These are phyloP conservation scores for Dendrobium huoshanense DNA, from an alignment of 106 monocot genomes.

Conservation along the genomic window DNA sequence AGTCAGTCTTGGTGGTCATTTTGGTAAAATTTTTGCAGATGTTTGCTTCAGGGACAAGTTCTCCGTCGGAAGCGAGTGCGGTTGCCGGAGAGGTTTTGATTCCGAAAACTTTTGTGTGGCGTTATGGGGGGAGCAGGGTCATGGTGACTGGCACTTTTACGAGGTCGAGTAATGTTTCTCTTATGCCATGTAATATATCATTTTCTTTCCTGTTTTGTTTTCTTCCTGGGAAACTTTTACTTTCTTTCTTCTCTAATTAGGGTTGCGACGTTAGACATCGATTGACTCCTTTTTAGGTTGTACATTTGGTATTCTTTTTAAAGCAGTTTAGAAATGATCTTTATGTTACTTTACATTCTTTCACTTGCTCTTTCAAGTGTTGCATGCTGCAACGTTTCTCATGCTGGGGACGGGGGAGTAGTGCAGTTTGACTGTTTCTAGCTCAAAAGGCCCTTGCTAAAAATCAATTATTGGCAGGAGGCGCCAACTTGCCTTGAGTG, in stretches of 20 bases:
- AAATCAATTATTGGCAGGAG: no score
- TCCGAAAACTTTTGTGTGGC: constrained; percentile 10
- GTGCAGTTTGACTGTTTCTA: no score
- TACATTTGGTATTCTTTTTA: not conserved
- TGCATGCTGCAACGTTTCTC: no score
- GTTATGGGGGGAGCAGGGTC: constrained; percentile 8
- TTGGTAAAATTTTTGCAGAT: not conserved
- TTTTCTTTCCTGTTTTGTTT: not conserved
- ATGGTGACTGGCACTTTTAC: constrained; percentile 6
- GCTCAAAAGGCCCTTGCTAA: no score
- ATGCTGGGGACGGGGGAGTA: no score
- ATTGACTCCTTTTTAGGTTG: not conserved
- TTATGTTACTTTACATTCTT: no score
- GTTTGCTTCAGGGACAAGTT: constrained; percentile 4
- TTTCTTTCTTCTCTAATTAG: not conserved
- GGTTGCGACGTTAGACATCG: not conserved
- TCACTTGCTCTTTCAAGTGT: no score
- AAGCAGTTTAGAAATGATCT: not conserved
- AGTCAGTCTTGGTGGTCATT: not conserved
- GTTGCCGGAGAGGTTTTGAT: not conserved
- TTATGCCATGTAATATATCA: no score
- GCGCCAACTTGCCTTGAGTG: no score
- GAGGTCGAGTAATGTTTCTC: not conserved
- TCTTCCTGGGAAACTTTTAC: not conserved
- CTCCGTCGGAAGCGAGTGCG: not conserved